These are phyloP conservation scores for Vitis riparia DNA, from an alignment of 164 flowering plant genomes.

Conservation along the genomic window DNA sequence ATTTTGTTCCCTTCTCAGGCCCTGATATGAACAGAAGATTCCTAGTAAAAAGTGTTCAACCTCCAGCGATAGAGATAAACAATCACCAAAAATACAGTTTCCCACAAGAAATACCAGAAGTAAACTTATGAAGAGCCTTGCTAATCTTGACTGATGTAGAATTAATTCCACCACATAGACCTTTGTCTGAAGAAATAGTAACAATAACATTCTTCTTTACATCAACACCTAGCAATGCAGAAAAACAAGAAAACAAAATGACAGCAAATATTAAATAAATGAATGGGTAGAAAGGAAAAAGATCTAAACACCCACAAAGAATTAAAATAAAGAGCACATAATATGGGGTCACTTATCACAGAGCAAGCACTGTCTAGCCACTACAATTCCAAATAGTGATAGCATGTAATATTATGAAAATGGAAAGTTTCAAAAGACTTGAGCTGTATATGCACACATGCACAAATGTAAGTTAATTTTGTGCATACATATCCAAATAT, in stretches of 20 bases:
- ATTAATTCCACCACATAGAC: constrained; percentile 98
- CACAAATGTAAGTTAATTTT: too few species aligned
- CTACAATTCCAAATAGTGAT: too few species aligned
- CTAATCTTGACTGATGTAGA: constrained; percentile 88
- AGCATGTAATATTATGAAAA: too few species aligned
- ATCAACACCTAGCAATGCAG: constrained; percentile 57
- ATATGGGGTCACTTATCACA: too few species aligned
- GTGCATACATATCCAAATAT: too few species aligned
- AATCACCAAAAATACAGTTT: constrained; percentile 4
- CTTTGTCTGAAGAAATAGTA: constrained; percentile 89
- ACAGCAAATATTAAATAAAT: background rate
- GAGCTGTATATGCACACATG: too few species aligned
- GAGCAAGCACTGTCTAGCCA: too few species aligned
- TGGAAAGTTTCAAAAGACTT: too few species aligned
- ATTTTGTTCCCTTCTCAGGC: constrained; percentile 79
- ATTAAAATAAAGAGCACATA: background rate
- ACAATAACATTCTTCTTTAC: constrained; percentile 89
- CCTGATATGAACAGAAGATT: constrained; percentile 35
- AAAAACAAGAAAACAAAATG: constrained; percentile 3
- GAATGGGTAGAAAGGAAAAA: background rate
- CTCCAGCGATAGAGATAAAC: background rate
- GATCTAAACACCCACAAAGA: background rate
- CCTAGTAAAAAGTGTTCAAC: constrained; percentile 4
- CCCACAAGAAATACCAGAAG: constrained; percentile 48
- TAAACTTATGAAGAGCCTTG: constrained; percentile 69